Base-by-base conservation (phyloP, 768 basidiomycete species). In the Mycena polygramma region DNA sequence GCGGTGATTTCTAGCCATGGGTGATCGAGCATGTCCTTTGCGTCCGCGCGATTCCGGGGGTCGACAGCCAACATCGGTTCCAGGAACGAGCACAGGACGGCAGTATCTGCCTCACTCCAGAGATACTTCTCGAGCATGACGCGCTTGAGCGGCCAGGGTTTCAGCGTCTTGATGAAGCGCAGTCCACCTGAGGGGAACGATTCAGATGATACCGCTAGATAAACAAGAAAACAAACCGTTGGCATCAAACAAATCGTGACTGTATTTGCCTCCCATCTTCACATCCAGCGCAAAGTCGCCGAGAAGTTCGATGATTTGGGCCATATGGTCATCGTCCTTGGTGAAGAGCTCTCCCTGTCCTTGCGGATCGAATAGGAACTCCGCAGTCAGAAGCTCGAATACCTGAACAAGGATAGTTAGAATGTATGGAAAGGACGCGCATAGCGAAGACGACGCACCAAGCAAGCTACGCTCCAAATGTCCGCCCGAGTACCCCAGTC, bases 321-420 rank as follows among this genome's bases (percentile, higher is more conserved):
- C 96, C 88, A 97, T 90, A 75, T 98, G 96, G 79, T 98, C 97
- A 76, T 97, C 96, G 79, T 98, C 96, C 81, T 96, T 96, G 68
- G 90, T 91, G 76, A 95, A 97, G 54, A 93, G 81, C 73, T 92
- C 91, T 30, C 90, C 90, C 79, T 94, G 92, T 35, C 90, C 90
- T 70, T 94, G 93, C 19, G 94, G 94, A 77, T 97, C 96, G 78
- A 98, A 97, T 49, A 98, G 88, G 78, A 92, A 96, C 79, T 97
- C 96, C 24, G 94, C 94, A 1, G 95, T 96, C 69, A 97, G 83
- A 71, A 98, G 86, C 80, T 98, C 96, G 75, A 98, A 98, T 51
- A 92, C 79, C 92, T 92, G 14, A 19, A 41, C 19, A 35, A 63
- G 63, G 37, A 57, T 72, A 57, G 35, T 59, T 46, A 10, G 43